Conservation (phyloP, 371 early-diverging fungal species). For the Mortierella sp. region DNA sequence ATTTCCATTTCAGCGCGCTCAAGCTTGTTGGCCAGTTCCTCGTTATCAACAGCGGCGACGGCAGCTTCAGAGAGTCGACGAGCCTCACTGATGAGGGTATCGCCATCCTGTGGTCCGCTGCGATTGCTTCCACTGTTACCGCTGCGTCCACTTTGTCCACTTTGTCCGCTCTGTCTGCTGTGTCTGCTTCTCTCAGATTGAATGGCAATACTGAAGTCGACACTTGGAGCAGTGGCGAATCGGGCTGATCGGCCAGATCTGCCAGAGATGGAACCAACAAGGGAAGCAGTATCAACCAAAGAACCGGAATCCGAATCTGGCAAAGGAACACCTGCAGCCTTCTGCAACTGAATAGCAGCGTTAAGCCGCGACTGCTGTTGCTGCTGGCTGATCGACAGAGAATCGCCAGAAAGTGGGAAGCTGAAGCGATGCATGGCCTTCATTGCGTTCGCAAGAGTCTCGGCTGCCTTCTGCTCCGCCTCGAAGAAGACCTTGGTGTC, state of each 20-base stretch:
- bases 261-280: constrained; percentile 1
- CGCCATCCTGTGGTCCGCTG: too few relatives aligned
- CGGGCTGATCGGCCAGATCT: not conserved
- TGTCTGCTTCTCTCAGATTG: too few relatives aligned
- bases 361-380: constrained; percentile 37
- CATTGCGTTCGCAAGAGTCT: constrained; percentile 48
- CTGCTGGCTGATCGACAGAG: constrained; percentile 32
- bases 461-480: constrained; percentile 51
- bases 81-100: too few relatives aligned
- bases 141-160: too few relatives aligned
- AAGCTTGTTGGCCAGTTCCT: constrained; percentile 64
- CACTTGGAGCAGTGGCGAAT: not conserved
- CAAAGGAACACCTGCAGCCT: constrained; percentile 33
- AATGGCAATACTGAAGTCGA: too few relatives aligned
- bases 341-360: constrained; percentile 32
- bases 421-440: constrained; percentile 53
- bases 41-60: constrained; percentile 73
- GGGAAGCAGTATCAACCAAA: constrained; percentile 6
- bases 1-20: constrained; percentile 69
- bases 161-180: too few relatives aligned
- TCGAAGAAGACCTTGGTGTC: constrained; percentile 45
- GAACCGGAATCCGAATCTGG: constrained; percentile 33
- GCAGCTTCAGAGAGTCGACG: constrained; percentile 54
- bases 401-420: constrained; percentile 36
- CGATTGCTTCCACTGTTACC: too few relatives aligned